Conservation (phyloP, 805 yeast species). For the Ogataea minuta region DNA sequence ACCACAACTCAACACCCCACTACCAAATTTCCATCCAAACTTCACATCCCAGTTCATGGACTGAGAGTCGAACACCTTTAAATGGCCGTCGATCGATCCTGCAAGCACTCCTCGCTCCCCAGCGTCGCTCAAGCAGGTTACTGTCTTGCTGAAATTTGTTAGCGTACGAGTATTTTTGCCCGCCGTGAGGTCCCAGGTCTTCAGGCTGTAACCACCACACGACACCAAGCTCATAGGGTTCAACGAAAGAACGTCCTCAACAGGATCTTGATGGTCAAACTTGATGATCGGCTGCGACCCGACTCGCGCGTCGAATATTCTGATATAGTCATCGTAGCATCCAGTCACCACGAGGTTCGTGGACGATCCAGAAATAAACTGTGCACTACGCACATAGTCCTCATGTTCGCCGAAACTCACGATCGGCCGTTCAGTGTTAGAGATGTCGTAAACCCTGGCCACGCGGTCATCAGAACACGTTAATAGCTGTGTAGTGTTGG, state of each 20-base stretch:
- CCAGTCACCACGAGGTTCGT: slow-evolving; percentile 81
- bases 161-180: slow-evolving; percentile 69
- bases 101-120: slow-evolving; percentile 81
- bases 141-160: slow-evolving; percentile 89
- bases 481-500: slow-evolving; percentile 66
- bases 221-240: slow-evolving; percentile 74
- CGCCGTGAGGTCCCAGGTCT: slow-evolving; percentile 89
- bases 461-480: slow-evolving; percentile 91
- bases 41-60: slow-evolving; percentile 78
- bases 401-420: slow-evolving; percentile 69
- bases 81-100: slow-evolving; percentile 96
- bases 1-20: slow-evolving; percentile 86
- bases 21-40: slow-evolving; percentile 97
- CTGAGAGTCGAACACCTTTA: slow-evolving; percentile 83
- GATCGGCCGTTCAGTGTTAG: slow-evolving; percentile 71
- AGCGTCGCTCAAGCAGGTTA: slow-evolving; percentile 75
- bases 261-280: slow-evolving; percentile 75
- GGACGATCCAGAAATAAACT: slow-evolving; percentile 64
- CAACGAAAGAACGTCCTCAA: slow-evolving; percentile 78
- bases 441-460: slow-evolving; percentile 85
- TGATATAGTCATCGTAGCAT: slow-evolving; percentile 84
- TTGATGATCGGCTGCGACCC: slow-evolving; percentile 52
- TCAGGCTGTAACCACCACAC: slow-evolving; percentile 77
- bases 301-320: slow-evolving; percentile 79
- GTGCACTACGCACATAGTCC: slow-evolving; percentile 85